A percentile compares a stretch with the other conserved stretches of the same genome.
Evolutionary conservation across 2,329 filamentous ascomycete species (phyloP).

Genomic region (Cercospora berteroae): DNA sequence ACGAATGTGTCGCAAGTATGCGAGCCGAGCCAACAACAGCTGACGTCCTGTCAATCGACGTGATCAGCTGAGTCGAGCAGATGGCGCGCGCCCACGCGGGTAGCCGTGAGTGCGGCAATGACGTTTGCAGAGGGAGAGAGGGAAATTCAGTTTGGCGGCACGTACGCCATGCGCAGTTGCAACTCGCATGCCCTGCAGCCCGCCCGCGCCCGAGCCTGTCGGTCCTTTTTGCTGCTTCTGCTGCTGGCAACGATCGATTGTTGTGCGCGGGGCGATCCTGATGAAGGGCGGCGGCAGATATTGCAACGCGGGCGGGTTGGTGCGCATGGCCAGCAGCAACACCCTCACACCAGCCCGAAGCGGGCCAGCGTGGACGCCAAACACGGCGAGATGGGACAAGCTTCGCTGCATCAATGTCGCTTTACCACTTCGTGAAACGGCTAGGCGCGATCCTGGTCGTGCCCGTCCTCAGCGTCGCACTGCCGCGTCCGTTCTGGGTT

Average conservation of each 20-base stretch:
- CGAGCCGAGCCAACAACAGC: constrained; percentile 15
- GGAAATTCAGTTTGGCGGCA: not conserved
- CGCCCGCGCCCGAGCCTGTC: not conserved
- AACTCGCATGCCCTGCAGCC: not conserved
- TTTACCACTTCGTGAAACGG: constrained; percentile 16
- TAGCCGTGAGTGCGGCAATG: constrained; percentile 19
- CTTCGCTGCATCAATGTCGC: constrained; percentile 26
- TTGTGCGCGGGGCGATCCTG: not conserved
- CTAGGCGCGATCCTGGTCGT: constrained; percentile 8
- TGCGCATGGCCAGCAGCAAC: not conserved
- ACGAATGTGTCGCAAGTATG: constrained; percentile 12
- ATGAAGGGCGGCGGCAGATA: not conserved
- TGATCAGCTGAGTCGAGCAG: constrained; percentile 19
- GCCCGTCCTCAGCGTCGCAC: not conserved
- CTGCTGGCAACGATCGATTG: constrained; percentile 9
- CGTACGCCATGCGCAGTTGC: constrained; percentile 1
- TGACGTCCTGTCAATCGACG: constrained; percentile 15
- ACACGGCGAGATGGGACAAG: constrained; percentile 22
- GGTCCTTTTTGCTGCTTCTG: constrained; percentile 3
- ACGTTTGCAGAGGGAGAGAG: constrained; percentile 1
- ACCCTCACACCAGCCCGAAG: constrained; percentile 4
- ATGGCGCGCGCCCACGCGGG: constrained; percentile 7
- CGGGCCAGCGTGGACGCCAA: constrained; percentile 13
- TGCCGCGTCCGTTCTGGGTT: not conserved
- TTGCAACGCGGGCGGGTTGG: not conserved